Base-by-base conservation (phyloP, 139 green algal species). In the Trebouxia sp. region DNA sequence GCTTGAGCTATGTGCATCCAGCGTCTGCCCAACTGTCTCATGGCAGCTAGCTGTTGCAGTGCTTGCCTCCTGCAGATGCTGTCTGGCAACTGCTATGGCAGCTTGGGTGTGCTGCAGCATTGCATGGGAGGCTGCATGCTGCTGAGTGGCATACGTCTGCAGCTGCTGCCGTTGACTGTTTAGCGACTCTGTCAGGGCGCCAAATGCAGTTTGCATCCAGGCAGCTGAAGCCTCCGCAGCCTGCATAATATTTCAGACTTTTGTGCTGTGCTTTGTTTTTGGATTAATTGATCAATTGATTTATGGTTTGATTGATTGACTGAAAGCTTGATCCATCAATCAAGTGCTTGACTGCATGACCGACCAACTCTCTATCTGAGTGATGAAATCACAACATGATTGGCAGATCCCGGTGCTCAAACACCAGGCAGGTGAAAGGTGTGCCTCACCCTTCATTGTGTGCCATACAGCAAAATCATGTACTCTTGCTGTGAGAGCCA, bases 151-250 rank as follows among this genome's bases (percentile, higher is more conserved):
- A 35, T 86, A 51, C 1, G 37, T 35, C 20, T 55, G 75, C 42
- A 89, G 70, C 56, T 82, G 75, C 17, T 41, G 53, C 42, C 69
- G 69, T 72, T 92, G 85, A 12, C 47, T 39, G n/a, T 75, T 37
- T 6, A 79, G 28, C 20, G 43, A 65, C 42, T 48, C 62, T 1
- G 17, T 28, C 9, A 90, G 75, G 26, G 55, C 22, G 6, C 26
- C 24, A 35, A 87, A 78, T 4, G 83, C 83, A 30, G 79, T 75
- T 3, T 65, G 35, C n/a, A 86, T 51, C 26, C 42, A 50, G 11
- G 51, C 26, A 11, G 39, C 45, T 12, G 84, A 82, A 22, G 82
- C 45, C 8, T 58, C 65, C 14, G 86, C 83, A 1, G 86, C 80
- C 69, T 72, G 74, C 75, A 86, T 2, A 50, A 28, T 10, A 28